Base-by-base conservation (phyloP, 1,284 basidiomycete species). In the Trametes hirsuta region DNA sequence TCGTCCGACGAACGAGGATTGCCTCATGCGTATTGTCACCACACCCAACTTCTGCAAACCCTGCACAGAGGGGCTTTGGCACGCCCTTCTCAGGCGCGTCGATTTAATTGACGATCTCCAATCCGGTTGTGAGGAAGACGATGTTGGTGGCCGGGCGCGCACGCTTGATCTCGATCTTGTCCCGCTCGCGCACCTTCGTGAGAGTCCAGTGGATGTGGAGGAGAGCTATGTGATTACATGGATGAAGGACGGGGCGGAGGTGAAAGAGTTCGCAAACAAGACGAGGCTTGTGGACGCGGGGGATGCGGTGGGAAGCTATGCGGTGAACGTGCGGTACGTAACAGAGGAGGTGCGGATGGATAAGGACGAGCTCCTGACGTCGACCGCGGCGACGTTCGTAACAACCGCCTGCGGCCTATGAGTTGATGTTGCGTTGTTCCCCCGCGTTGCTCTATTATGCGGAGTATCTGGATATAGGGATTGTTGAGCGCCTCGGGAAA, bases 1-100 rank as follows among this genome's bases (percentile, higher is more conserved):
- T 72, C 82, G 89, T 15, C 90, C 90, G 39, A 94, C 91, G 3
- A 93, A 94, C 68, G 88, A 93, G 67, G 88, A 86, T 69, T 94
- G 93, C 69, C 82, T 94, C 53, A 94, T 95, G 93, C 87, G 93
- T 34, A 78, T 80, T 48, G 87, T 93, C 49, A 87, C 81, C 36
- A 79, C 81, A 0, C 84, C 86, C 67, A 84, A 86, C 67, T 92
- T 94, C 72, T 94, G 92, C 76, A 83, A 80, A 55, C 87, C 87
- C 47, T 95, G 93, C 72, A 72, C 83, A 11, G 89, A 93, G 64
- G 88, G 81, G 2, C 83, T 94, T 42, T 91, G 90, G 87, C 74
- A 84, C 47, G 79, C 83, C 10, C 81, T 91, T 15, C 78, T 91
- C 6, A 72, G 72, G 41, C 80, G 82, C 45, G 75, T 91, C 53